phyloP scores from a whole-genome alignment of 306 rosid genomes.

The Abrus pulchellus region DNA sequence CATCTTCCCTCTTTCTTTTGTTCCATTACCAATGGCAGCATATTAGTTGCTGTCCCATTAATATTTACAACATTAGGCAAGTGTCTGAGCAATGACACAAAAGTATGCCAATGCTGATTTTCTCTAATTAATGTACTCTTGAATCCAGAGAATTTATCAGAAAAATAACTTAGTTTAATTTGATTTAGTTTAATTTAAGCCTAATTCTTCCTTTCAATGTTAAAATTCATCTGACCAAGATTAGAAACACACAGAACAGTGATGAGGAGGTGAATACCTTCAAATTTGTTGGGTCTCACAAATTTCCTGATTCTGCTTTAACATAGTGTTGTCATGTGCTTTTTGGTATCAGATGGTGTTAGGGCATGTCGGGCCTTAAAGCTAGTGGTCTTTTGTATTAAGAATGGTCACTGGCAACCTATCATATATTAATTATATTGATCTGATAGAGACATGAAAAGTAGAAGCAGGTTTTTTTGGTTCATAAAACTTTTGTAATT shows the following conservation, averaged over 20 bases:
- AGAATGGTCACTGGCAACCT: neutral
- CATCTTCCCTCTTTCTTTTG: conserved; percentile 4
- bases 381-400: neutral
- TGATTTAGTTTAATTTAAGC: conserved; percentile 16
- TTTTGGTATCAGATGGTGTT: conserved; percentile 4
- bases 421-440: neutral
- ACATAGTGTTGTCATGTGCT: conserved; percentile 1
- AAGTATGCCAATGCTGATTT: neutral
- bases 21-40: neutral
- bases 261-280: conserved; percentile 14
- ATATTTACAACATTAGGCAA: conserved; percentile 19
- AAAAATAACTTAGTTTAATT: conserved; percentile 17
- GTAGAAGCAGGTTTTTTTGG: conserved; percentile 10
- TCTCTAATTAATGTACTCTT: conserved; percentile 12
- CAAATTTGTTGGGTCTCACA: conserved; percentile 22
- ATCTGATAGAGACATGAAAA: neutral
- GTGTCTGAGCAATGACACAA: neutral
- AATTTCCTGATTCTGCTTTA: conserved; percentile 8
- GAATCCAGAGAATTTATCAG: conserved; percentile 16
- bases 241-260: conserved; percentile 8
- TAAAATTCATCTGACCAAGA: conserved; percentile 1
- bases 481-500: neutral
- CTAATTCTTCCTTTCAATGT: conserved; percentile 20
- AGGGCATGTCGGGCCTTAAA: conserved; percentile 4
- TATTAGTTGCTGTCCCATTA: conserved; percentile 21